These are phyloP conservation scores for Fusarium sp. DNA, from an alignment of 2,329 filamentous ascomycete species.

Conservation along the genomic window DNA sequence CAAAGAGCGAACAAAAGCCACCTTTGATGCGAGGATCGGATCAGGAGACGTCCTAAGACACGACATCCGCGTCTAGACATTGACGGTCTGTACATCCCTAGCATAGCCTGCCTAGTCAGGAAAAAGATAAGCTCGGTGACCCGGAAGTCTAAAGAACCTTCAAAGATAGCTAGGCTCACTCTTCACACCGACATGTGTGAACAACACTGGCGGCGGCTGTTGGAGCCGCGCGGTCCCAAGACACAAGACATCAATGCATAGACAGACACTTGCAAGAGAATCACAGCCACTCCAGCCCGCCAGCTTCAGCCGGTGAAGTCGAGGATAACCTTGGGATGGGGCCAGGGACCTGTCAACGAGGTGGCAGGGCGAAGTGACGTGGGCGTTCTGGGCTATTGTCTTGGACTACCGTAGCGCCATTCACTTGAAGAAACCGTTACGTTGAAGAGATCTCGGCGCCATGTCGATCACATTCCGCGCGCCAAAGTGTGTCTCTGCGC, in stretches of 20 bases:
- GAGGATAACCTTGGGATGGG: constrained; percentile 6
- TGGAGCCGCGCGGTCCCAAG: not conserved
- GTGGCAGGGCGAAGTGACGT: constrained; percentile 1
- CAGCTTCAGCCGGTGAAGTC: constrained; percentile 22
- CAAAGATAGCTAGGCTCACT: not conserved
- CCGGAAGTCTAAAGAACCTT: not conserved
- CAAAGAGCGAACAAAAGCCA: constrained; percentile 8
- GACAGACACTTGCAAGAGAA: not conserved
- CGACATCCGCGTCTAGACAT: constrained; percentile 22
- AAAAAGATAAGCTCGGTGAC: not conserved
- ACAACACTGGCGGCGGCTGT: not conserved
- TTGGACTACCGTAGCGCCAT: not conserved
- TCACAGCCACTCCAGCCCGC: constrained; percentile 9
- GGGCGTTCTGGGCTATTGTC: not conserved
- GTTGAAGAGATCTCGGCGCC: not conserved
- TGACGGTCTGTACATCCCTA: constrained; percentile 8
- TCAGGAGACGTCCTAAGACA: constrained; percentile 20
- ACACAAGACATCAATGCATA: too few relatives aligned
- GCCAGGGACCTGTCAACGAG: constrained; percentile 4
- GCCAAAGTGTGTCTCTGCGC: not conserved
- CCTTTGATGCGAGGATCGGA: constrained; percentile 15
- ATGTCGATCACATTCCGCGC: constrained; percentile 9
- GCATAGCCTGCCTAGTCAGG: constrained; percentile 13
- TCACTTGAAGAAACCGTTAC: constrained; percentile 1
- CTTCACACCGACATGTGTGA: not conserved